Conservation (phyloP, 306 rosid species). For the Vigna mungo region DNA sequence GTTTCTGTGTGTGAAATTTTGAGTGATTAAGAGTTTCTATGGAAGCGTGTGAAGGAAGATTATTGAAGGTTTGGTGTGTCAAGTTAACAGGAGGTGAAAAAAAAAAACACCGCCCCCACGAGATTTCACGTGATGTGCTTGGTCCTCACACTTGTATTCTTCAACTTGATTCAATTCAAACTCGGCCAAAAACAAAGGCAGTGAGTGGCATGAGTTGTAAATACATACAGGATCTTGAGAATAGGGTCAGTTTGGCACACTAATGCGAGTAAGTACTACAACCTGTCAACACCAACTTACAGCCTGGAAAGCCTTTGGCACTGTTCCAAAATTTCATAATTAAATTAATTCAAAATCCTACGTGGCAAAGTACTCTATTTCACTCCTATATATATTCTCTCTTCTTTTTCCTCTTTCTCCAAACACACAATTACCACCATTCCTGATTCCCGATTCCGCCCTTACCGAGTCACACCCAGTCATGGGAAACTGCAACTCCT, state of each 20-base stretch:
- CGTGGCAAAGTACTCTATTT: conserved; percentile 52
- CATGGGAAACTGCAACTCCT: conserved; percentile 86
- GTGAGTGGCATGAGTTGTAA: conserved; percentile 48
- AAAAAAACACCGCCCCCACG: not conserved
- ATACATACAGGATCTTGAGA: conserved; percentile 11
- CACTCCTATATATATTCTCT: conserved; percentile 23
- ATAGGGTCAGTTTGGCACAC: conserved; percentile 36
- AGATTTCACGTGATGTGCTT: no score
- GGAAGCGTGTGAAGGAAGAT: no score
- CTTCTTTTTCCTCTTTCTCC: not conserved
- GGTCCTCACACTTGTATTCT: not conserved
- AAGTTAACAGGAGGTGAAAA: no score
- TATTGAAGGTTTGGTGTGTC: no score
- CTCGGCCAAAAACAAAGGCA: not conserved
- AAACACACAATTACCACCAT: not conserved
- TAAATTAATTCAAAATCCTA: conserved; percentile 45
- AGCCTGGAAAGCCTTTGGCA: conserved; percentile 75
- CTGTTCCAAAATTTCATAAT: conserved; percentile 22
- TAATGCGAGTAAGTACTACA: conserved; percentile 50
- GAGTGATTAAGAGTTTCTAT: no score
- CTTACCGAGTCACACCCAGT: not conserved
- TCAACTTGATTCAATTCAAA: not conserved
- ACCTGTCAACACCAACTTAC: conserved; percentile 86
- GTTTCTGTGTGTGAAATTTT: no score
- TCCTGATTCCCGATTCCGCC: no score